Evolutionary conservation across 768 basidiomycete genomes (phyloP), one percentile per base, ranked within the genome.

Genomic region (Leucocoprinus birnbaumii): DNA sequence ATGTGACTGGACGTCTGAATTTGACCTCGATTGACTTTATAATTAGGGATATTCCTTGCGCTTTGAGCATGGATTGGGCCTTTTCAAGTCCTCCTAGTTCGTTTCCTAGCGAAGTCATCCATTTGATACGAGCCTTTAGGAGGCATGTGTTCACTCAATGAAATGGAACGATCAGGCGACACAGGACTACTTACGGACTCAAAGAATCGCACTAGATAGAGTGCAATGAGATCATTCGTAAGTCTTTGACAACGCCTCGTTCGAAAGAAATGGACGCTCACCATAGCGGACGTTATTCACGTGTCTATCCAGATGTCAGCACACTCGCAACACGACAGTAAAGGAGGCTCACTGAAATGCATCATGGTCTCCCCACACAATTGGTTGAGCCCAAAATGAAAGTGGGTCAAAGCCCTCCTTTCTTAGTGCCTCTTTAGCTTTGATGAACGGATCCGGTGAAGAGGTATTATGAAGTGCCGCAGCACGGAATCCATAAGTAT

Each of bases 291-390:
- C 85, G 59, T 91, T 91, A 60, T 90, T 90, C 21, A 90, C 87
- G 61, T 91, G 89, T 64, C 89, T 91, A 49, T 14, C 14, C 13
- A 10, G 41, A 11, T 44, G 43, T 51, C 26, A 42, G 40, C 25
- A 24, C 16, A 31, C 5, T 14, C 16, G n/a, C 24, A 57, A 16
- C 43, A 37, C 54, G 14, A 40, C 45, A 14, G 53, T n/a, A 37
- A 37, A 48, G 45, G 16, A 19, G 18, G 75, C 86, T 41, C 65
- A 89, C 89, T 85, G 84, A 63, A 90, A 89, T 0, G 89, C 72
- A 61, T 91, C 89, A 26, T 86, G 84, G 59, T 91, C 85, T 48
- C 89, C 89, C 89, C 89, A 91, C 0, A 77, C 83, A n/a, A 91
- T 79, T 13, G 70, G 72, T 63, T 91, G 89, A 63, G 89, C 86